Percentiles rank a stretch among this genome's conserved stretches.
Conservation (phyloP, 1,284 basidiomycete genomes). For the Boletus sp. region DNA sequence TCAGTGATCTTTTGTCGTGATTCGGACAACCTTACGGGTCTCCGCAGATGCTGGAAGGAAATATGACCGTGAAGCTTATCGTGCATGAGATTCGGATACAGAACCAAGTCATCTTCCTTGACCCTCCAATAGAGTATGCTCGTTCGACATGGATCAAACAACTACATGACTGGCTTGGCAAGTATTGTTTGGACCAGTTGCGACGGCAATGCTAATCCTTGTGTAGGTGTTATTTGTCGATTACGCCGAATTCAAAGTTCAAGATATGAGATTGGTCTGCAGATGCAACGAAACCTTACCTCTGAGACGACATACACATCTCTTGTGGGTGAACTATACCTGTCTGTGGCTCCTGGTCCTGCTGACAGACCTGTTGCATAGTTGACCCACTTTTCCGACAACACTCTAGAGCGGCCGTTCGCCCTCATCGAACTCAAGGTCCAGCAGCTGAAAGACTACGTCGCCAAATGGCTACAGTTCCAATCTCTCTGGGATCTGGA, state of each 20-base stretch:
- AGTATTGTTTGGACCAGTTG: constrained; percentile 38
- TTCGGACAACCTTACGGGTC: neutral
- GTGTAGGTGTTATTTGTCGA: constrained; percentile 79
- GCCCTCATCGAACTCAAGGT: constrained; percentile 86
- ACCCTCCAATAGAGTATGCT: constrained; percentile 95
- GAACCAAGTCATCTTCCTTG: constrained; percentile 97
- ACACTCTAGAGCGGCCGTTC: constrained; percentile 80
- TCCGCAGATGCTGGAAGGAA: constrained; percentile 58
- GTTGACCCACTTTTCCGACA: constrained; percentile 75
- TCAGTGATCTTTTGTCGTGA: constrained; percentile 21
- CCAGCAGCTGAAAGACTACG: constrained; percentile 83
- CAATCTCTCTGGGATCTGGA: constrained; percentile 99
- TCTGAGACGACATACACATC: constrained; percentile 80
- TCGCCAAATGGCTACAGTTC: constrained; percentile 97
- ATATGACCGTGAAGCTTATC: constrained; percentile 75
- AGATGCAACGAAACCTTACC: constrained; percentile 65
- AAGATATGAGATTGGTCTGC: constrained; percentile 91
- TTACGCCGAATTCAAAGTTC: constrained; percentile 88
- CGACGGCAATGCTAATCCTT: neutral
- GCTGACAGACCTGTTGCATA: constrained; percentile 30
- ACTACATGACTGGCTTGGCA: constrained; percentile 87
- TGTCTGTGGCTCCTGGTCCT: neutral
- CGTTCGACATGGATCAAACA: constrained; percentile 89
- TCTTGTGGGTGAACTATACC: constrained; percentile 52
- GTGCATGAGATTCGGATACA: constrained; percentile 96